These are phyloP conservation scores for Colletotrichum phormii DNA, from an alignment of 2,329 filamentous ascomycete genomes.

Conservation along the genomic window DNA sequence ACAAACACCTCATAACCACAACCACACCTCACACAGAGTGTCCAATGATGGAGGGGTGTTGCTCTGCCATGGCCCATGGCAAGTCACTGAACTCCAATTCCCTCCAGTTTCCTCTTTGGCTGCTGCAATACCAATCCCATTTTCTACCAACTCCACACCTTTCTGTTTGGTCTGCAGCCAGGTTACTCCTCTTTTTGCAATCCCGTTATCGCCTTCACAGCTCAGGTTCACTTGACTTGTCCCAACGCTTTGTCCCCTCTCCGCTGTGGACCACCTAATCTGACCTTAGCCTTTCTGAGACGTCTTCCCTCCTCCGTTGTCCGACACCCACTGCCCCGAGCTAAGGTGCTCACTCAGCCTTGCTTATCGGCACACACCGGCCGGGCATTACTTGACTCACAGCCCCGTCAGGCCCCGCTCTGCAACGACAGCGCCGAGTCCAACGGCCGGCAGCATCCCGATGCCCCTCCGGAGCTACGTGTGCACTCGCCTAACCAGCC, in stretches of 20 bases:
- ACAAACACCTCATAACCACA: constrained; percentile 29
- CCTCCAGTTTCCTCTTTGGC: not conserved
- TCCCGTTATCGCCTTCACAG: not conserved
- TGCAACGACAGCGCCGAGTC: constrained; percentile 26
- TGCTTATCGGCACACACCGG: not conserved
- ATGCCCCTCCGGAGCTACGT: constrained; percentile 1
- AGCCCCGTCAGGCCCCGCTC: constrained; percentile 15
- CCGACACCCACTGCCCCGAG: not conserved
- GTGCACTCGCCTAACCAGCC: not conserved
- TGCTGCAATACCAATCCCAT: constrained; percentile 2
- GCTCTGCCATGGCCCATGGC: constrained; percentile 12
- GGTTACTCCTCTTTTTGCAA: not conserved
- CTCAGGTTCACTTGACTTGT: not conserved
- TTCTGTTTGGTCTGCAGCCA: not conserved
- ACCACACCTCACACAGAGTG: not conserved
- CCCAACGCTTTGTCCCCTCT: constrained; percentile 2
- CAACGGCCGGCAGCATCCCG: constrained; percentile 7
- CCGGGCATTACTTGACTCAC: constrained; percentile 1
- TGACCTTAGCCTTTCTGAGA: constrained; percentile 7
- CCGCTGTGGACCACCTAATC: not conserved
- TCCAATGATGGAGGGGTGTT: constrained; percentile 16
- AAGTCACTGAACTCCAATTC: constrained; percentile 10
- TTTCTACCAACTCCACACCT: constrained; percentile 23
- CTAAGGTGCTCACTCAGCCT: constrained; percentile 6
- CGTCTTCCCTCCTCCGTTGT: not conserved